Base-by-base conservation (phyloP, 2,329 filamentous ascomycete species). In the Pseudogymnoascus sp. region DNA sequence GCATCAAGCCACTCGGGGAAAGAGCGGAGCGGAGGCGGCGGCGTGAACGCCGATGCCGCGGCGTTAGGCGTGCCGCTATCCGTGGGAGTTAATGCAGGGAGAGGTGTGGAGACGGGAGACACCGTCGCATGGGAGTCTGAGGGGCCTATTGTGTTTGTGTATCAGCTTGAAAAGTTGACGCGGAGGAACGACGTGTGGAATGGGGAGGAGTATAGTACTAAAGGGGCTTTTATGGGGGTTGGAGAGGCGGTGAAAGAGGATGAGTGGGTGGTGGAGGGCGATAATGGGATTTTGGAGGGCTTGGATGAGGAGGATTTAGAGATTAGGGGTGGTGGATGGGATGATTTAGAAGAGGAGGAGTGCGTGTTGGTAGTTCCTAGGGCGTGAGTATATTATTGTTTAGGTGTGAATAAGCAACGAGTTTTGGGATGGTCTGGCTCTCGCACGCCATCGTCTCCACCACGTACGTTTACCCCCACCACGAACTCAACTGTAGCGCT, bases 381-480 rank as follows among this genome's bases (percentile, higher is more conserved):
- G 21, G 21, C n/a, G 13, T 25, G 21, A 25, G 5, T 25, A 48
- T 25, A 25, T 48, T 13, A 4, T 25, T 48, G 37, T 41, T 39
- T 8, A 41, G 37, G 4, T 16, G 6, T 16, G n/a, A 41, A 41
- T 41, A 16, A 41, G 39, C 39, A 41, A 19, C n/a, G 7, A 19
- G 16, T 19, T 41, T 16, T 41, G 16, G 39, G 39, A 19, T 43
- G 39, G 16, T 13, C 39, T 43, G 10, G 39, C 39, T 51, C 23
- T 51, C 45, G 45, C 45, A 51, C 45, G 45, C 45, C 45, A 51
- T 51, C 23, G 45, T 51, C 45, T 28, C 45, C 45, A 51, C 45
- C 45, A 51, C 45, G 19, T 23, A 23, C 23, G 11, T 23, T 31
- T 31, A 10, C 14, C 45, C 45, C 23, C 23, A 51, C 45, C 45